Evolutionary conservation across 148 eudicot genomes (phyloP), one percentile per base, ranked within the genome.

Genomic region (Rhododendron mucronatum): DNA sequence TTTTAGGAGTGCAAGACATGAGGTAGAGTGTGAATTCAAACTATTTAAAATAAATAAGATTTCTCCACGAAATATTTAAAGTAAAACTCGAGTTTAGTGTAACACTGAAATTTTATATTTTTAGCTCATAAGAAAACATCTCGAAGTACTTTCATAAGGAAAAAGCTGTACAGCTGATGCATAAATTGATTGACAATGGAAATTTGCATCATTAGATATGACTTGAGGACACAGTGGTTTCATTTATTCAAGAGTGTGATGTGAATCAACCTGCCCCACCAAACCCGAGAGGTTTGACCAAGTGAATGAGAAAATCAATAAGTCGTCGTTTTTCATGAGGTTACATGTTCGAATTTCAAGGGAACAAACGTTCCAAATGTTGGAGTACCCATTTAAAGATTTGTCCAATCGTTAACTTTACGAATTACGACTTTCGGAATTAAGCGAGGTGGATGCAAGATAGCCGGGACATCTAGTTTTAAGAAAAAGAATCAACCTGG

Each of bases 401-500:
- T 53, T 53, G 16, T 3, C 59, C 13, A 0, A 15, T 15, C 1
- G 13, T 53, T 53, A 53, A 53, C 59, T 53, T 48, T 48, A 48
- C 0, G 0, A 48, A 41, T 41, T 41, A 5, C 0, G 44, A 6
- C 44, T 41, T 11, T 0, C 13, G 2, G 0, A 48, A 48, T 8
- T 55, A 55, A 0, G 0, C 21, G 61, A 55, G 7, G 10, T 55
- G 7, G 13, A 55, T 4, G 7, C 7, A 16, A 55, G 0, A 1
- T 18, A 4, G 1, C 21, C 23, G 3, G 7, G 21, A 4, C 23
- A 55, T 55, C 21, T 18, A 1, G 0, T 55, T 55, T 15, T 16
- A 55, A 55, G 55, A 50, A 55, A 18, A 55, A 16, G 61, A 55
- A 14, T 63, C 69, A 28, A 71, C 16, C 5, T 2, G 18, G 16